Evolutionary conservation across 768 basidiomycete species (phyloP).

Genomic region (Sutorius australiensis): DNA sequence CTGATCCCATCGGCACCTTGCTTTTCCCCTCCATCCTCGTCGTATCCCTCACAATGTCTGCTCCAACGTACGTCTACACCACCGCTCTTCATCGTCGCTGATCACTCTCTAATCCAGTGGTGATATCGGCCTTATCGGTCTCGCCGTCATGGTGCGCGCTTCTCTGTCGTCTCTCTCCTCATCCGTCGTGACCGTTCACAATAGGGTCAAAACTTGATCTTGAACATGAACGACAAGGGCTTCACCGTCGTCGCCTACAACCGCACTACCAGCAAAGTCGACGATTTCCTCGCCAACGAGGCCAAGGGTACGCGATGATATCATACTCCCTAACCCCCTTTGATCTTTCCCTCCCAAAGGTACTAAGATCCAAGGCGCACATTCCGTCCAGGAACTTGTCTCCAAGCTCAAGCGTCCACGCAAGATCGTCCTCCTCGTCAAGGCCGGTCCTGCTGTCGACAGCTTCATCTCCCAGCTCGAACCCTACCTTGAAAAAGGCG

Average conservation of each 20-base stretch:
- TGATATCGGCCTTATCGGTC: slow-evolving; percentile 97
- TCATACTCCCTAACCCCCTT: slow-evolving; percentile 24
- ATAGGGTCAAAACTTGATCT: slow-evolving; percentile 93
- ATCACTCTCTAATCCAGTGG: slow-evolving; percentile 50
- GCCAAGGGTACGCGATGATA: slow-evolving; percentile 76
- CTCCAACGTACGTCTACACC: slow-evolving; percentile 45
- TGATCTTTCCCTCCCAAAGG: slow-evolving; percentile 47
- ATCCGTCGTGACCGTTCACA: slow-evolving; percentile 2
- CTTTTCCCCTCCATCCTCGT: slow-evolving; percentile 30
- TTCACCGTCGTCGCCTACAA: slow-evolving; percentile 97
- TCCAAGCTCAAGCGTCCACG: slow-evolving; percentile 92
- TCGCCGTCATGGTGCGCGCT: slow-evolving; percentile 89
- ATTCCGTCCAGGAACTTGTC: slow-evolving; percentile 87
- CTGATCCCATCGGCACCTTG: slow-evolving; percentile 32
- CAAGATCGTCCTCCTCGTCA: slow-evolving; percentile 97
- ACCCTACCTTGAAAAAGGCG: slow-evolving; percentile 89
- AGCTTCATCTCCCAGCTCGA: slow-evolving; percentile 87
- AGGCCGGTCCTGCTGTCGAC: slow-evolving; percentile 96
- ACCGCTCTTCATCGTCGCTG: slow-evolving; percentile 9
- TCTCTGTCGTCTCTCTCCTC: slow-evolving; percentile 14
- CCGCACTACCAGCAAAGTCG: slow-evolving; percentile 95
- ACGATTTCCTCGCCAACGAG: slow-evolving; percentile 91
- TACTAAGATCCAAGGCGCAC: slow-evolving; percentile 92
- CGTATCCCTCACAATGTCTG: slow-evolving; percentile 38
- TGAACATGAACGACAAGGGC: slow-evolving; percentile 99